Conservation (phyloP, 2,329 filamentous ascomycete genomes). For the Calonectria crousiana region DNA sequence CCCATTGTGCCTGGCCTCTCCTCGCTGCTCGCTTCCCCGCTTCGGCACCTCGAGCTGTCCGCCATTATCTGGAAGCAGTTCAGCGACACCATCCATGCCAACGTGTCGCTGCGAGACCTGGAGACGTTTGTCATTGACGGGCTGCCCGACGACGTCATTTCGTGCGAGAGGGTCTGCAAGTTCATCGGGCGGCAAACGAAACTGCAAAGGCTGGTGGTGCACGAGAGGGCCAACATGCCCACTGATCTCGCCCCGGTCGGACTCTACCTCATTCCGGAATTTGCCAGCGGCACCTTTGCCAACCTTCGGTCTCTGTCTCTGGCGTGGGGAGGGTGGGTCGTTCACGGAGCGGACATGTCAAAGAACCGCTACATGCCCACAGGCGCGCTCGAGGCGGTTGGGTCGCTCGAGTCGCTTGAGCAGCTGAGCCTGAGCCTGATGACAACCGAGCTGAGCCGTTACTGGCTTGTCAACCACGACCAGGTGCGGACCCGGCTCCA, state of each 20-base stretch:
- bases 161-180: conserved; percentile 1
- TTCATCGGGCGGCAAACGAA: conserved; percentile 10
- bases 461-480: conserved; percentile 26
- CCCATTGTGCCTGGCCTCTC: not conserved
- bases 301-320: conserved; percentile 27
- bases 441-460: not conserved
- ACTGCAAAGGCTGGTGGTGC: conserved; percentile 9
- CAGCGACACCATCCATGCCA: not conserved
- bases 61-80: not conserved
- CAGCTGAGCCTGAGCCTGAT: conserved; percentile 22
- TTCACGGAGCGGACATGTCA: too few relatives aligned
- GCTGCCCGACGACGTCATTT: not conserved
- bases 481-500: not conserved
- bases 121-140: not conserved
- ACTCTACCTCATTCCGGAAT: conserved; percentile 20
- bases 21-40: conserved; percentile 13
- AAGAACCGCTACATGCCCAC: not conserved
- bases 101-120: conserved; percentile 21
- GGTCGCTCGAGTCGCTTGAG: conserved; percentile 23
- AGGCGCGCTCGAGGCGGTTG: conserved; percentile 7
- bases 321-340: conserved; percentile 13
- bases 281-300: not conserved
- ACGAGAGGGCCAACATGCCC: not conserved
- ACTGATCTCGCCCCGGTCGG: not conserved
- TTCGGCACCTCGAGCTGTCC: conserved; percentile 11